Evolutionary conservation across 2,329 filamentous ascomycete genomes (phyloP), one percentile per base, ranked within the genome.

Genomic region (Cladophialophora bantiana): DNA sequence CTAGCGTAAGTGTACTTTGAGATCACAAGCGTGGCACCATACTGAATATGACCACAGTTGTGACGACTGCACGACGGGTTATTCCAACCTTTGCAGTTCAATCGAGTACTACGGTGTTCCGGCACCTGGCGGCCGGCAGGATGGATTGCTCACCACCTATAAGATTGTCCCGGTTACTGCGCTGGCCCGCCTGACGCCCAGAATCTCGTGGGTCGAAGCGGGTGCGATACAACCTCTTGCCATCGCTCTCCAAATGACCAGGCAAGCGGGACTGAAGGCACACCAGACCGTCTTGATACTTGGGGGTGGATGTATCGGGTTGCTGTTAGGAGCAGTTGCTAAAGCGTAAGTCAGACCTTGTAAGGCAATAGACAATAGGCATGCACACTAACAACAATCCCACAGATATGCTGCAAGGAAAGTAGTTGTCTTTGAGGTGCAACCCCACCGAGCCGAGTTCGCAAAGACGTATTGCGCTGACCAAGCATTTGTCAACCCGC

Each of bases 401-500:
- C 26, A 13, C n/a, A 55, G 53, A 31, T 59, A 59, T 31, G 57
- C 35, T 15, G 59, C 48, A 31, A 62, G 38, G 34, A 62, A 62
- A 48, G 48, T 62, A 31, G 59, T 54, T 18, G 45, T 62, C 31
- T 54, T 62, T 20, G 59, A 62, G 32, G 35, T 62, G 4, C 42
- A 62, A 42, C 31, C 42, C 13, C 48, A 50, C 18, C 59, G 59
- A 18, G 48, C 59, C 31, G 42, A 62, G 38, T 62, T 62, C 18
- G 59, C 59, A n/a, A 53, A 54, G 48, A 48, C 45, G 31, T 62
- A 62, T 32, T 50, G 59, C 12, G 59, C 59, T 4, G 59, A 62
- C 15, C 35, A 52, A 10, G 59, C 32, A 7, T 36, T 62, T 20
- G 57, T 59, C 35, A 59, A 40, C 2, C 45, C 45, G 9, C 45